Evolutionary conservation across 129 eudicot genomes (phyloP), one percentile per base, ranked within the genome.

Genomic region (Lactuca saligna): DNA sequence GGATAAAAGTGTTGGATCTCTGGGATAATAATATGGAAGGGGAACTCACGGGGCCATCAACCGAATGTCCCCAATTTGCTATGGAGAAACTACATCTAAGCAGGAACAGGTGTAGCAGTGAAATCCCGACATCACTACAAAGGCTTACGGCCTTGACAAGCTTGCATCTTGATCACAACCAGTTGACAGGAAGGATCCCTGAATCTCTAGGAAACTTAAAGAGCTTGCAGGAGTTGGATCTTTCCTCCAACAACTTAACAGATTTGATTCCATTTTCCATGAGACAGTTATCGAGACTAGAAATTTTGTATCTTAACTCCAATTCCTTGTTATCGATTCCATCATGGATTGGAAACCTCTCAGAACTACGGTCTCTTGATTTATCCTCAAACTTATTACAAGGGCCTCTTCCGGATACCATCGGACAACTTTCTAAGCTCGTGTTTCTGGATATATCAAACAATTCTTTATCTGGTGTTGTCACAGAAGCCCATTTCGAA

Each of bases 401-500:
- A 49, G 72, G 73, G 13, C 4, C 73, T 31, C 67, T 72, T 64
- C 73, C 78, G 2, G 48, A 57, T 17, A 60, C 63, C 63, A 60
- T 17, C 8, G 83, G 83, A 39, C 53, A 62, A 17, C 72, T 80
- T 16, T 74, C 72, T 3, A 66, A 70, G 3, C 78, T 66, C 54
- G 53, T 17, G 0, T 60, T 50, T 66, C 78, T 73, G 38, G 77
- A 72, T 11, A 38, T 71, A 53, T 72, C 82, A 0, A 49, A 20
- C 34, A 71, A 70, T 50, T 58, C 61, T 25, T 38, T 78, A 37
- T 20, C 34, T 11, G 76, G 81, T 38, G 60, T 65, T 6, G 59
- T 84, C 9, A 73, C 80, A 0, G 76, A 81, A 70, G 66, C 76
- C 63, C 78, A 70, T 33, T 84, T 82, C 42, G 76, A 48, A 35